These are phyloP conservation scores for Takashimella koratensis DNA, from an alignment of 1,284 basidiomycete genomes.

Conservation along the genomic window DNA sequence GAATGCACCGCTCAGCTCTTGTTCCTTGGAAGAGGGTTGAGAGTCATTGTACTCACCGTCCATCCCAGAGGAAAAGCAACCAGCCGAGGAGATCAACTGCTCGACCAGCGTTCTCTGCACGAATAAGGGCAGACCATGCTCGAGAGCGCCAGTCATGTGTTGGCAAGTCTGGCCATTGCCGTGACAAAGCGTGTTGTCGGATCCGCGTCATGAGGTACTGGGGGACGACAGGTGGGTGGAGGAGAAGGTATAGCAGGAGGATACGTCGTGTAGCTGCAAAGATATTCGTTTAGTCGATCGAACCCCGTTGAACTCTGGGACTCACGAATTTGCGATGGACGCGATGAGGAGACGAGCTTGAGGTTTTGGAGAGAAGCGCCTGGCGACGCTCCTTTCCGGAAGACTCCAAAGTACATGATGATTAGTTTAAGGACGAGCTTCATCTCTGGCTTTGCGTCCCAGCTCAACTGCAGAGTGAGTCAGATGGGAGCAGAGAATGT, in stretches of 20 bases:
- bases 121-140: slow-evolving; percentile 68
- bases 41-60: slow-evolving; percentile 60
- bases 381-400: slow-evolving; percentile 78
- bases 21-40: no score
- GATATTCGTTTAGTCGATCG: slow-evolving; percentile 55
- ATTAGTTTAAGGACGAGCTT: slow-evolving; percentile 68
- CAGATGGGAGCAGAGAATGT: not conserved
- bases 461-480: slow-evolving; percentile 45
- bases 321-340: slow-evolving; percentile 5
- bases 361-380: slow-evolving; percentile 89
- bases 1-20: not conserved
- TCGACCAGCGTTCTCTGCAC: slow-evolving; percentile 63
- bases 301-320: not conserved
- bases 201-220: slow-evolving; percentile 75
- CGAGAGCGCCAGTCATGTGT: slow-evolving; percentile 68
- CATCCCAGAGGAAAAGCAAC: slow-evolving; percentile 77
- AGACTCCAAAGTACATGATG: slow-evolving; percentile 83
- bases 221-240: slow-evolving; percentile 64
- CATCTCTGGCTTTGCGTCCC: slow-evolving; percentile 74
- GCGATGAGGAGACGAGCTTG: slow-evolving; percentile 32
- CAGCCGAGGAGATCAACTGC: slow-evolving; percentile 69
- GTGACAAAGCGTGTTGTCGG: slow-evolving; percentile 69
- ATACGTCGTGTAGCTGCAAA: slow-evolving; percentile 52
- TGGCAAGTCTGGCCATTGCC: slow-evolving; percentile 85
- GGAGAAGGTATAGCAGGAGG: slow-evolving; percentile 64